Percentiles rank a stretch among this genome's conserved stretches.
Conservation (phyloP, 2,329 filamentous ascomycete species). For the Cercospora sesami region DNA sequence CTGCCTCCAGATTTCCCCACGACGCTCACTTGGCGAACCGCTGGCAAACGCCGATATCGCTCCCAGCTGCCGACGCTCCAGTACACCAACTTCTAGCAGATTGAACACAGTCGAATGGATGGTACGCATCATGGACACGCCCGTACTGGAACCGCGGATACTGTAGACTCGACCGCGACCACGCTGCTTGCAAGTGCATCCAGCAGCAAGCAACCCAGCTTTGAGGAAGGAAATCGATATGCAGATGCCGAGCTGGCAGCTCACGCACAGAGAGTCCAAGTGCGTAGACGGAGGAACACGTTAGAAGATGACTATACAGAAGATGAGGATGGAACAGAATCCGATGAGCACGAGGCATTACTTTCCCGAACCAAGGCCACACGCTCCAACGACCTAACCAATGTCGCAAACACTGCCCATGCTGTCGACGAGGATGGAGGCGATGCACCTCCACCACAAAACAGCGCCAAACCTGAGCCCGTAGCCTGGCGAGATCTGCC, state of each 20-base stretch:
- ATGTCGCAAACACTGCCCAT: conserved; percentile 15
- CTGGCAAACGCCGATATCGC: conserved; percentile 19
- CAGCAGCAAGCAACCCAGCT: conserved; percentile 20
- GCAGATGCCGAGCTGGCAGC: conserved; percentile 27
- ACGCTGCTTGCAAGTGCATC: conserved; percentile 28
- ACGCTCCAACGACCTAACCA: neutral
- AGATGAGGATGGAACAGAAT: conserved; percentile 9
- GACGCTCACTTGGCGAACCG: conserved; percentile 3
- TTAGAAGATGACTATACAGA: conserved; percentile 14
- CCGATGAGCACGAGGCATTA: conserved; percentile 8
- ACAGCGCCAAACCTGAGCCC: conserved; percentile 44
- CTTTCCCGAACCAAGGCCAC: neutral
- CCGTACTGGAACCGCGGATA: conserved; percentile 17
- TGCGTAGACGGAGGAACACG: conserved; percentile 16
- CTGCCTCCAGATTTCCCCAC: neutral
- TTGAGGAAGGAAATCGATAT: conserved; percentile 25
- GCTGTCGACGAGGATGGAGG: conserved; percentile 21
- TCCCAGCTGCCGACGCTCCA: conserved; percentile 9
- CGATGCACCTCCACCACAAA: conserved; percentile 23
- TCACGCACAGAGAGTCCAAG: conserved; percentile 19
- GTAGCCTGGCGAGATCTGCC: conserved; percentile 74
- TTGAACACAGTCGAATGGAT: conserved; percentile 18
- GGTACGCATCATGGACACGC: conserved; percentile 9
- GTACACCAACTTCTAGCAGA: neutral
- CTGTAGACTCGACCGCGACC: conserved; percentile 33